Evolutionary conservation across 768 basidiomycete species (phyloP), one percentile per base, ranked within the genome.

Genomic region (Paxillus ammoniavirescens): DNA sequence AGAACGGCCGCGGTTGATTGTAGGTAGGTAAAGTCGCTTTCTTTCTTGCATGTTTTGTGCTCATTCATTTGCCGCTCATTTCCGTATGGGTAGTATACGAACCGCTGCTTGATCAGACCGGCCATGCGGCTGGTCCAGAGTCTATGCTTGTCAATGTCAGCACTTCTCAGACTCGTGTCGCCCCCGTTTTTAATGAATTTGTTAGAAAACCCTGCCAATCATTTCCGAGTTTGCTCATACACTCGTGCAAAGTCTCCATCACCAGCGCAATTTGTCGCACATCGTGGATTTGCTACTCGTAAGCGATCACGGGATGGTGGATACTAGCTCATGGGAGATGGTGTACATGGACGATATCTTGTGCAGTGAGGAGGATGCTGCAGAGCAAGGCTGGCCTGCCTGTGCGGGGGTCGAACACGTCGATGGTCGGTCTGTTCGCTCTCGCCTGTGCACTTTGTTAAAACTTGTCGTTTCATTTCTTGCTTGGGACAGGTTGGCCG

Each of bases 201-300:
- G 12, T 37, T 53, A 92, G 82, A 69, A 77, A 61, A 87, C 84
- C 1, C 77, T 96, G 33, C 58, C 63, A 18, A 55, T 78, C 43
- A 82, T 93, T 13, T 92, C 93, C 64, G 62, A 61, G 2, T 92
- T 93, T 61, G 84, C 90, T 6, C 78, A 77, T 51, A 74, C 83
- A 40, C 56, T 63, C 10, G 54, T 64, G 6, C 62, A 53, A 45
- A 42, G 52, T 36, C 70, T 96, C 3, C 83, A 88, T 49, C 70
- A 73, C 5, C 77, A 80, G 4, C 82, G 92, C 7, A 91, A 93
- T 62, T 75, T 95, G 35, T 83, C 82, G 0, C 80, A 87, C 46
- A 87, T 93, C 8, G 85, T 93, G 12, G 89, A 95, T 67, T 75
- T 95, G 47, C 76, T 95, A 18, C 91, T 94, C 58, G 91, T 95